These are phyloP conservation scores for Bombardia bombarda DNA, from an alignment of 495 filamentous ascomycete genomes.

Conservation along the genomic window DNA sequence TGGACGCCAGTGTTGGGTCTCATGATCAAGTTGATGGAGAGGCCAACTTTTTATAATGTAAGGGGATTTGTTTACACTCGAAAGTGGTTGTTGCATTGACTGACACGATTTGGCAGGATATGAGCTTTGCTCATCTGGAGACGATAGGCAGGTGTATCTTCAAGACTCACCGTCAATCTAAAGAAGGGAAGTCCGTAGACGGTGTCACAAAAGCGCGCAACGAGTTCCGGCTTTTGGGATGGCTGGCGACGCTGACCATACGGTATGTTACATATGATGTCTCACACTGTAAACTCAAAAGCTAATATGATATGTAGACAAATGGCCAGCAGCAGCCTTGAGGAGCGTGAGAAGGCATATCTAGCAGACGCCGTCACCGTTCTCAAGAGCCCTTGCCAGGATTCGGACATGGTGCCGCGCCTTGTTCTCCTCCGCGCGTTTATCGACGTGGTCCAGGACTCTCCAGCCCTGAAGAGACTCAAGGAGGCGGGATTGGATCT, in stretches of 20 bases:
- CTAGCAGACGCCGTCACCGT: constrained; percentile 15
- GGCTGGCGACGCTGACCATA: constrained; percentile 21
- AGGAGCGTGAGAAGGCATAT: constrained; percentile 27
- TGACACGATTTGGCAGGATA: constrained; percentile 12
- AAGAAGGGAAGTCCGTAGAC: constrained; percentile 4
- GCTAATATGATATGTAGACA: constrained; percentile 19
- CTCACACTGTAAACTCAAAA: not conserved
- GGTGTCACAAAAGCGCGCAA: constrained; percentile 4
- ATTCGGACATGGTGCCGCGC: constrained; percentile 11
- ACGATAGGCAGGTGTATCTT: constrained; percentile 13
- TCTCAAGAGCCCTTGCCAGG: constrained; percentile 16
- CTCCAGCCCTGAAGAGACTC: constrained; percentile 8
- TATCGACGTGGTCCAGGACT: constrained; percentile 5
- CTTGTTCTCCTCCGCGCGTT: constrained; percentile 16
- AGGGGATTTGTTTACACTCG: constrained; percentile 1
- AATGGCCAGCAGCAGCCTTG: constrained; percentile 23
- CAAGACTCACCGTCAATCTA: constrained; percentile 7
- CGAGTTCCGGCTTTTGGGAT: constrained; percentile 18
- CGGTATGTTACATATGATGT: constrained; percentile 13
- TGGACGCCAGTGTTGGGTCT: constrained; percentile 33
- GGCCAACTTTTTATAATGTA: constrained; percentile 43
- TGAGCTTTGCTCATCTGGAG: constrained; percentile 21
- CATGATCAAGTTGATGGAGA: constrained; percentile 38
- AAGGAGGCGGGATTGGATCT: constrained; percentile 10
- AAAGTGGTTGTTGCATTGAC: not conserved